phyloP scores from a whole-genome alignment of 192 early-diverging fungal genomes.

The Mortierella antarctica region DNA sequence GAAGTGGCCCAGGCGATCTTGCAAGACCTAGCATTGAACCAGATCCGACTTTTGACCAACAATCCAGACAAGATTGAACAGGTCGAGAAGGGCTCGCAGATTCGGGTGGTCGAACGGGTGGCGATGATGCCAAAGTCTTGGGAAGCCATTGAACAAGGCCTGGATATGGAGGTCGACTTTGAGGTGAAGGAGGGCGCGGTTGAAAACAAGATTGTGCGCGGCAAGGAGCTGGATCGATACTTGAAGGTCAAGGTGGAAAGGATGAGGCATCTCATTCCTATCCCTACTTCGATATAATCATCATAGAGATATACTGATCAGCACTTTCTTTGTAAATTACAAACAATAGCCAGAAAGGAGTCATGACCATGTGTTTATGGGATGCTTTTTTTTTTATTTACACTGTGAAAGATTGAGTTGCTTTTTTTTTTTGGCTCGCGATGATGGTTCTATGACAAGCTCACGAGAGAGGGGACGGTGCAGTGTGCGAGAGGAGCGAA shows the following conservation, averaged over 20 bases:
- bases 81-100: constrained; percentile 67
- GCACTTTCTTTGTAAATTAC: background rate
- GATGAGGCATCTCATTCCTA: constrained; percentile 91
- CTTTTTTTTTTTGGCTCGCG: background rate
- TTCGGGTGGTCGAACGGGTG: constrained; percentile 83
- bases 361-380: background rate
- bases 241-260: constrained; percentile 88
- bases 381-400: background rate
- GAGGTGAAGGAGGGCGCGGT: constrained; percentile 41
- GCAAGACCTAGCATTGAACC: constrained; percentile 75
- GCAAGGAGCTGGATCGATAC: constrained; percentile 80
- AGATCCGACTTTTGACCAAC: constrained; percentile 90
- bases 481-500: too few species aligned
- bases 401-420: background rate
- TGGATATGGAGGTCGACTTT: constrained; percentile 18
- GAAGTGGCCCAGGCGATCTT: constrained; percentile 89
- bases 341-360: background rate
- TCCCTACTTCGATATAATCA: constrained; percentile 51
- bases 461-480: too few species aligned
- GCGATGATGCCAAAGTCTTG: constrained; percentile 94
- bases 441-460: too few species aligned
- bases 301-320: background rate
- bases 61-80: constrained; percentile 95
- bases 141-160: constrained; percentile 54
- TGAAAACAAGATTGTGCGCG: constrained; percentile 47